These are phyloP conservation scores for Warburgia ugandensis DNA, from an alignment of 164 flowering plant genomes.

Conservation along the genomic window DNA sequence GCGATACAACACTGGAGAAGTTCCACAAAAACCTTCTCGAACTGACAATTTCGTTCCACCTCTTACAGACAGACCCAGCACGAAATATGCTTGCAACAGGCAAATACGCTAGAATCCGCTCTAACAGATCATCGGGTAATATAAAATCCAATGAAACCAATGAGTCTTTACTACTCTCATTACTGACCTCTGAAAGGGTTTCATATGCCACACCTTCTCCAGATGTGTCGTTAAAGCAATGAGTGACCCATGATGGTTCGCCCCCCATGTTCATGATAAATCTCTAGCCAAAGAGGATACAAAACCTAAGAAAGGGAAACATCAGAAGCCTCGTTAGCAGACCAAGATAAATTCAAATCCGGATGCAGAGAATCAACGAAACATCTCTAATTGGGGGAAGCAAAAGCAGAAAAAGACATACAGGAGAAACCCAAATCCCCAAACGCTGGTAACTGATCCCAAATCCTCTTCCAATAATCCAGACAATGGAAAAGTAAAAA, in stretches of 20 bases:
- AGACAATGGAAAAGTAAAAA: too few species aligned
- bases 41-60: constrained; percentile 75
- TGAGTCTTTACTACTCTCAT: constrained; percentile 34
- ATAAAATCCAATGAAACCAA: constrained; percentile 44
- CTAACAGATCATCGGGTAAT: constrained; percentile 80
- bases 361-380: too few species aligned
- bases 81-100: constrained; percentile 80
- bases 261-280: constrained; percentile 19
- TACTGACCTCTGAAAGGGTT: constrained; percentile 35
- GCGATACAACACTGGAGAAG: constrained; percentile 31
- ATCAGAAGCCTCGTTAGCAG: neutral
- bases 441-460: too few species aligned
- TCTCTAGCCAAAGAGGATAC: neutral
- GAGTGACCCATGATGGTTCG: constrained; percentile 23
- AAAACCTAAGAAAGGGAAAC: neutral
- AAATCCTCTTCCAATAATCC: too few species aligned
- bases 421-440: too few species aligned
- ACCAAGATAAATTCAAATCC: neutral
- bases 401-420: too few species aligned
- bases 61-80: constrained; percentile 80
- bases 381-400: too few species aligned
- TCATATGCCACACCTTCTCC: constrained; percentile 29
- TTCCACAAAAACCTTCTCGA: constrained; percentile 74
- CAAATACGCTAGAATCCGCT: constrained; percentile 63
- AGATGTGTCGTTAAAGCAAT: constrained; percentile 1